Evolutionary conservation across 140 eudicot genomes (phyloP).

Genomic region (Flaveria floridana): DNA sequence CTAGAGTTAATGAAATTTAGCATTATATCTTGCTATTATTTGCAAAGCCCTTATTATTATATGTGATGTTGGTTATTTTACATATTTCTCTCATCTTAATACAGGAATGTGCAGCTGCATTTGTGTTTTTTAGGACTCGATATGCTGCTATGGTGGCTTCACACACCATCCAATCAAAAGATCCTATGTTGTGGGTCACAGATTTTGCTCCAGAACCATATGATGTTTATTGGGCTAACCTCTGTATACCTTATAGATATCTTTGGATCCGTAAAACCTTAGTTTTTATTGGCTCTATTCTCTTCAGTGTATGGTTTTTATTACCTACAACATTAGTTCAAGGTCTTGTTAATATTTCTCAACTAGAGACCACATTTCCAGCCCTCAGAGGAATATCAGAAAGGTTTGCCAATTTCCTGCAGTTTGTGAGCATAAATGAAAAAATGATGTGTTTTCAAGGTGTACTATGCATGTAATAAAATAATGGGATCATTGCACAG

Average conservation of each 20-base stretch:
- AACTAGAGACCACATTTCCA: slow-evolving; percentile 56
- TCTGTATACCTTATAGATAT: slow-evolving; percentile 64
- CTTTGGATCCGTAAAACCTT: slow-evolving; percentile 82
- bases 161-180: slow-evolving; percentile 63
- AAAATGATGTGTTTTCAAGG: background rate
- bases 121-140: slow-evolving; percentile 82
- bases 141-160: slow-evolving; percentile 89
- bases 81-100: slow-evolving; percentile 7
- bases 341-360: slow-evolving; percentile 59
- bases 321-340: slow-evolving; percentile 80
- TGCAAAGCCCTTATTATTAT: background rate
- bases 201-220: slow-evolving; percentile 83
- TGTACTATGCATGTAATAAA: too few relatives aligned
- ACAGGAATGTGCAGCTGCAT: slow-evolving; percentile 91
- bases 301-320: slow-evolving; percentile 67
- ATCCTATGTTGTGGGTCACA: slow-evolving; percentile 89
- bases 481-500: too few relatives aligned
- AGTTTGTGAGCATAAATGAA: background rate
- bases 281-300: slow-evolving; percentile 55
- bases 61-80: background rate
- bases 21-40: background rate
- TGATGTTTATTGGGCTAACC: slow-evolving; percentile 83
- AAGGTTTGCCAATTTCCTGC: slow-evolving; percentile 44
- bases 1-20: background rate
- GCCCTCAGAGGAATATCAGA: slow-evolving; percentile 47